Evolutionary conservation across 345 rosid genomes (phyloP).

Genomic region (Eucalyptus pumila): DNA sequence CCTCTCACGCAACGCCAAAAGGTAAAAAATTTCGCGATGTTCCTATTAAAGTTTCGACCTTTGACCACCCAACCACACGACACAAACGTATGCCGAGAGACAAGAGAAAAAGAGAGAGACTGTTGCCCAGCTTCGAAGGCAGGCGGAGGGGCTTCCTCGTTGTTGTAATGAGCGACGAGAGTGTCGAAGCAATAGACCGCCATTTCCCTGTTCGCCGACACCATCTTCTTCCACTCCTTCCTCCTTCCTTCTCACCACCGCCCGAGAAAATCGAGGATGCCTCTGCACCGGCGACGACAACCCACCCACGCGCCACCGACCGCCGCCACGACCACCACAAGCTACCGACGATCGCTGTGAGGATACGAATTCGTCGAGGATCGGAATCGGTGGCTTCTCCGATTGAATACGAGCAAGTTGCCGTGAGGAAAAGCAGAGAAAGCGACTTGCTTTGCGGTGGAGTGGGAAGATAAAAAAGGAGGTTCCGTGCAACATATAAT

Average conservation of each 20-base stretch:
- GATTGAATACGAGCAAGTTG: neutral
- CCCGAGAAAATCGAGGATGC: neutral
- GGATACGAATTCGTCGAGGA: neutral
- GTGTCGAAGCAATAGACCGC: conserved; percentile 97
- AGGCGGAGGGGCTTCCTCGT: conserved; percentile 76
- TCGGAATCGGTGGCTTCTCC: neutral
- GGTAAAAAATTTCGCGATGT: neutral
- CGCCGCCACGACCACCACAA: neutral
- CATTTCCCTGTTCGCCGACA: conserved; percentile 92
- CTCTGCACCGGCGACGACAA: neutral
- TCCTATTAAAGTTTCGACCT: neutral
- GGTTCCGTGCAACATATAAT: neutral
- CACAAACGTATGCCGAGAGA: neutral
- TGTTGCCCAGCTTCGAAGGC: conserved; percentile 80
- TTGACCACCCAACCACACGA: neutral
- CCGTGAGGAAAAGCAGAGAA: neutral
- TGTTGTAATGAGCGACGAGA: conserved; percentile 84
- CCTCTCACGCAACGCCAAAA: neutral
- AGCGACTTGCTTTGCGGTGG: neutral
- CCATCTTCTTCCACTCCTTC: conserved; percentile 29
- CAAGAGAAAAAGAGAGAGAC: conserved; percentile 5
- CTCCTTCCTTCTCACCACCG: neutral
- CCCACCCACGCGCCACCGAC: neutral
- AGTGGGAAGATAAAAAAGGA: neutral
- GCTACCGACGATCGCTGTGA: neutral